Base-by-base conservation (phyloP, 2,329 filamentous ascomycete species). In the Tothia fuscella region DNA sequence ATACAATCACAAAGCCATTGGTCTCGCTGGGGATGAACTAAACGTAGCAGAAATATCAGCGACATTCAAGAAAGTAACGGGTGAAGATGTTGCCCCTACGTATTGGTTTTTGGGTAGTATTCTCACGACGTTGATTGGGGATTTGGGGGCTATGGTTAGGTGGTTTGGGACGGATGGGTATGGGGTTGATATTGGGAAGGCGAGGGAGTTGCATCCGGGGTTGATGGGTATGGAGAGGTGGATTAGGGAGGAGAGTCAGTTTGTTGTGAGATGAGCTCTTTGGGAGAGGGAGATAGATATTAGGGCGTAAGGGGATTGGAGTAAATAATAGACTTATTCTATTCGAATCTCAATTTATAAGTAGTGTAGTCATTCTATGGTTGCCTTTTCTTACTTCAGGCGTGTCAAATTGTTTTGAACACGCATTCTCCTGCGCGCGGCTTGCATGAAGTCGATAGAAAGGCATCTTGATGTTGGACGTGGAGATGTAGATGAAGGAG, bases 11-110 rank as follows among this genome's bases (percentile, higher is more conserved):
- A 57, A 57, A 14, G 61, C 60, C 4, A 58, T 72, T 29, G 64
- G 65, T 5, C 51, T 76, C 19, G 72, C 71, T 1, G 71, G 71
- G 2, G 71, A 72, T 47, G 66, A 71, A 35, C 50, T 74, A 25
- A 68, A 63, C 0, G 65, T 65, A 41, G 57, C 60, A 0, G 58
- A 70, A 44, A 61, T 71, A 43, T 59, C 54, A 21, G 53, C 55
- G 17, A 59, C 62, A 14, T 74, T 72, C 50, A 59, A 67, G 54
- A 52, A 61, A 14, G 61, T 58, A 20, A 66, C 65, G 4, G 70
- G 69, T 0, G 52, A 58, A 26, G 53, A 59, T 3, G 40, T 60
- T 4, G 53, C 53, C 4, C 45, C 48, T 9, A 56, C 57, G 2
- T 54, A 46, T 42, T 39, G 49, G 3, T 47, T 57, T 19, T 31